Percentiles rank a stretch among this genome's conserved stretches.
phyloP scores from a whole-genome alignment of 331 rosid species.

The Cucumis variabilis region DNA sequence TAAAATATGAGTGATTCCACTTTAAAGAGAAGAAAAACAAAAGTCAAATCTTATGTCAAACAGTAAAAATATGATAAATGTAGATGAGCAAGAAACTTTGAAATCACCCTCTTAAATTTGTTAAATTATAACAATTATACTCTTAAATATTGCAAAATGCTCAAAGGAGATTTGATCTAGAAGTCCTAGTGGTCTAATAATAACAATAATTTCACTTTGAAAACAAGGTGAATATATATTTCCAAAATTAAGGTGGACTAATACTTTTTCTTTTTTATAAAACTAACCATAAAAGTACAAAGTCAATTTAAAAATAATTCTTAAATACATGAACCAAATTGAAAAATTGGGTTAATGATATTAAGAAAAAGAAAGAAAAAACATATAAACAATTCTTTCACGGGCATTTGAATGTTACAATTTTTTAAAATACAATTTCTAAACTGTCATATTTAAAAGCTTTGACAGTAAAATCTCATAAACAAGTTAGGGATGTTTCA shows the following conservation, averaged over 20 bases:
- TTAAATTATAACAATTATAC: neutral
- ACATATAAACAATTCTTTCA: too few species aligned
- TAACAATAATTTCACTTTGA: too few species aligned
- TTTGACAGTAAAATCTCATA: too few species aligned
- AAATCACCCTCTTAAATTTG: neutral
- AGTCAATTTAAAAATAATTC: too few species aligned
- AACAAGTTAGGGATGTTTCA: too few species aligned
- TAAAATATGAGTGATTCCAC: neutral
- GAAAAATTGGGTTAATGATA: too few species aligned
- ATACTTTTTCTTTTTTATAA: too few species aligned
- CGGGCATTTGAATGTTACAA: neutral
- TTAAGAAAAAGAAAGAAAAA: too few species aligned
- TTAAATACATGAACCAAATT: too few species aligned
- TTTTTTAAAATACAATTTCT: neutral
- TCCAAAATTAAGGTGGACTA: too few species aligned
- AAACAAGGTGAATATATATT: neutral
- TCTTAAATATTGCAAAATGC: neutral
- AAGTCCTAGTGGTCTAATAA: neutral
- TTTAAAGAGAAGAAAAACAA: neutral
- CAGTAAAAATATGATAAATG: slow-evolving; percentile 1
- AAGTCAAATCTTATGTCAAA: neutral
- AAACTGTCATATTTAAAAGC: neutral
- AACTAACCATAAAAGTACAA: too few species aligned
- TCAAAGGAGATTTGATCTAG: neutral
- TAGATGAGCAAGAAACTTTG: neutral